Base-by-base conservation (phyloP, 2,329 filamentous ascomycete species). In the Furcasterigmium sp. region DNA sequence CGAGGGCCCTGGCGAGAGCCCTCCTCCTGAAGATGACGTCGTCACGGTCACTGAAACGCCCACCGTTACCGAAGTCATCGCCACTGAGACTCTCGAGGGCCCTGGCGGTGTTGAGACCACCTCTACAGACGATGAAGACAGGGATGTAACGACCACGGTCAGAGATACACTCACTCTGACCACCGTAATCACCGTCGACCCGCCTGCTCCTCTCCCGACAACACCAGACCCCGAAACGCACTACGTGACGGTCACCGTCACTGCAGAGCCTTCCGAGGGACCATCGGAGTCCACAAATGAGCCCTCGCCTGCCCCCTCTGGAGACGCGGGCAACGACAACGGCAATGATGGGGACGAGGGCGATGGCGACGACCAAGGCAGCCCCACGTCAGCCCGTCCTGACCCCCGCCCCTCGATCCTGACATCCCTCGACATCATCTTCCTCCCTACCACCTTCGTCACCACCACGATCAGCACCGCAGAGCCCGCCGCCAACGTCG, bases 361-460 rank as follows among this genome's bases (percentile, higher is more conserved):
- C 23, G 23, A 26, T 26, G 23, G 23, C 23, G 23, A 11, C 23
- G 23, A 26, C 23, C 23, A 26, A 26, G 7, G 23, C 4, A n/a
- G 23, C 23, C 17, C 18, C 25, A n/a, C n/a, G n/a, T n/a, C n/a
- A 21, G 19, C 11, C 39, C 15, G 35, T 32, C 11, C 39, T 19
- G 14, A 17, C 37, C n/a, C 23, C 23, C 23, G 11, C 4, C 35
- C 23, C 15, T 37, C 17, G 21, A 30, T 35, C 29, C 37, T 39
- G 11, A 32, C 21, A 6, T 34, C 20, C 29, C 37, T 44, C 20
- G 37, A 44, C 26, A 25, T 44, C 19, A 44, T 44, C 37, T 30
- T 63, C 42, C 42, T 56, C 29, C 58, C 59, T 26, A 48, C 60
- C 25, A 56, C 54, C 11, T 50, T 48, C 28, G 30, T 48, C 46